Evolutionary conservation across 805 yeast genomes (phyloP).

Genomic region (Pichia gijzeniarum): DNA sequence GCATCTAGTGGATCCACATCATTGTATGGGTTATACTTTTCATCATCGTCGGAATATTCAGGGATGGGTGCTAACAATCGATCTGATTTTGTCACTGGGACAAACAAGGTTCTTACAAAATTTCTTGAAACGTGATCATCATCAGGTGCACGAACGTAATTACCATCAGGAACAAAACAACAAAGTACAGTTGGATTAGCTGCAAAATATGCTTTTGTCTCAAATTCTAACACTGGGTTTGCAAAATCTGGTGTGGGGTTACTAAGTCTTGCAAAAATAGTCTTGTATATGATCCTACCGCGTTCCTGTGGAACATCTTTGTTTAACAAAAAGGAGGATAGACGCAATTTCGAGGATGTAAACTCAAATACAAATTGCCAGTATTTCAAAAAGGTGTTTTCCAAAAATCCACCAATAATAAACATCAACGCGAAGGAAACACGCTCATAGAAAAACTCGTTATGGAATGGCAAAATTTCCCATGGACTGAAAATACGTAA

Average conservation of each 20-base stretch:
- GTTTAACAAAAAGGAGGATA: slow-evolving; percentile 77
- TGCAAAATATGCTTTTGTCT: slow-evolving; percentile 39
- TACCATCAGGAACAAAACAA: slow-evolving; percentile 75
- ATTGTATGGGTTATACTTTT: slow-evolving; percentile 28
- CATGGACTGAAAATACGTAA: slow-evolving; percentile 34
- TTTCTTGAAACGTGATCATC: slow-evolving; percentile 68
- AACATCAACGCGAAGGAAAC: slow-evolving; percentile 9
- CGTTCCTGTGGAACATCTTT: slow-evolving; percentile 58
- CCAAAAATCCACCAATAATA: slow-evolving; percentile 1
- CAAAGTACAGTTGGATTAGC: slow-evolving; percentile 39
- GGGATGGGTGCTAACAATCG: slow-evolving; percentile 41
- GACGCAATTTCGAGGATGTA: slow-evolving; percentile 51
- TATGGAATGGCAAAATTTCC: slow-evolving; percentile 23
- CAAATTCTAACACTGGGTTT: slow-evolving; percentile 45
- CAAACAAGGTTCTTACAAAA: slow-evolving; percentile 61
- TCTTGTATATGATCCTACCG: slow-evolving; percentile 58
- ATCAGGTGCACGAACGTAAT: slow-evolving; percentile 79
- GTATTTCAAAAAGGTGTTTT: slow-evolving; percentile 4
- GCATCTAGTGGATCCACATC: slow-evolving; percentile 30
- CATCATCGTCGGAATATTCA: slow-evolving; percentile 27
- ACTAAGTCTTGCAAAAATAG: slow-evolving; percentile 35
- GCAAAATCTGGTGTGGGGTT: slow-evolving; percentile 38
- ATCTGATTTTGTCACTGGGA: slow-evolving; percentile 78
- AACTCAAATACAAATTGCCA: slow-evolving; percentile 59
- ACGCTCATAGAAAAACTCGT: slow-evolving; percentile 7